phyloP scores from a whole-genome alignment of 108 stramenopile species.

The Cyclotella kingstonii region DNA sequence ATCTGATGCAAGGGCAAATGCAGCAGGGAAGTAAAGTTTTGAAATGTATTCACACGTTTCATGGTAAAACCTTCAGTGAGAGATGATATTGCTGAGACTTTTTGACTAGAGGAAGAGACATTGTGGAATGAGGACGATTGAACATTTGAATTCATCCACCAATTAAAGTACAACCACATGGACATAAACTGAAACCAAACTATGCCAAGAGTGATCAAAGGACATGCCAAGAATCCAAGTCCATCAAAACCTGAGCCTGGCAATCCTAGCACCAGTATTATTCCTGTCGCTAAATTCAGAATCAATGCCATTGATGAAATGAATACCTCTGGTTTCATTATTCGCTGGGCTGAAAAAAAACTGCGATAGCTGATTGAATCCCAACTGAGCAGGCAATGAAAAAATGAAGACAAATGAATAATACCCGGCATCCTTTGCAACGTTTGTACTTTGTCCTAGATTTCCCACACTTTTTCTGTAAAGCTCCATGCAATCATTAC shows the following conservation, averaged over 20 bases:
- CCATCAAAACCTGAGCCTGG: slow-evolving; percentile 63
- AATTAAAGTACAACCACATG: slow-evolving; percentile 44
- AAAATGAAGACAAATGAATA: slow-evolving; percentile 65
- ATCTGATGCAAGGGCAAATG: slow-evolving; percentile 64
- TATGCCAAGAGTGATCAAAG: slow-evolving; percentile 64
- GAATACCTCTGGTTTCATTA: slow-evolving; percentile 72
- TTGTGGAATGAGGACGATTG: slow-evolving; percentile 51
- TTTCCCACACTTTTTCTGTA: slow-evolving; percentile 58
- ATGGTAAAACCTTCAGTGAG: slow-evolving; percentile 52
- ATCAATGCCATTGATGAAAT: slow-evolving; percentile 57
- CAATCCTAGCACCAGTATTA: slow-evolving; percentile 78
- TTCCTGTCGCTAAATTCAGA: slow-evolving; percentile 63
- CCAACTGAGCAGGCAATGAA: slow-evolving; percentile 59
- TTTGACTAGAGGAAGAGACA: not conserved
- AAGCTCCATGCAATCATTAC: slow-evolving; percentile 65
- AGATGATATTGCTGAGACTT: slow-evolving; percentile 2
- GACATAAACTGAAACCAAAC: slow-evolving; percentile 59
- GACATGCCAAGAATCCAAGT: slow-evolving; percentile 76
- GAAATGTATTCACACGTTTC: slow-evolving; percentile 59
- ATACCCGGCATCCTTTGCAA: slow-evolving; percentile 66
- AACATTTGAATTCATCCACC: slow-evolving; percentile 46
- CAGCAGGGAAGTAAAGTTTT: slow-evolving; percentile 74
- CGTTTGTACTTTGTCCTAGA: slow-evolving; percentile 49
- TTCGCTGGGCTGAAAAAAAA: slow-evolving; percentile 77
- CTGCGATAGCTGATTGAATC: slow-evolving; percentile 65